These are phyloP conservation scores for Ophiosphaerella narmari DNA, from an alignment of 2,329 filamentous ascomycete genomes.

Conservation along the genomic window DNA sequence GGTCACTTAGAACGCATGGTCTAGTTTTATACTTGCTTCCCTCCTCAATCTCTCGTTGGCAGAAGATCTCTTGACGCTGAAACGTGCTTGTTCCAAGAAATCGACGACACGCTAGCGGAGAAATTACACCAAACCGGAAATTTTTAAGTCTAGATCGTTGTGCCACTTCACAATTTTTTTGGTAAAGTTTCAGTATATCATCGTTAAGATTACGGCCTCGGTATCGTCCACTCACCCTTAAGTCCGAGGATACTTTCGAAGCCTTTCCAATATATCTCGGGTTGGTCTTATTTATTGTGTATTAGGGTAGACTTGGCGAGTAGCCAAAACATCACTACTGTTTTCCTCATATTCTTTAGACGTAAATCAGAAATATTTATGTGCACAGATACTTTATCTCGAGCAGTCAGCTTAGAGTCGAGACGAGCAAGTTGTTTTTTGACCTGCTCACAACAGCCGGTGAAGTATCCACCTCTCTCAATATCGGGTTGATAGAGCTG, in stretches of 20 bases:
- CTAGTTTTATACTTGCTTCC: slow-evolving; percentile 2
- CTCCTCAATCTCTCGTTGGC: slow-evolving; percentile 1
- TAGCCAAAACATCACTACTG: slow-evolving; percentile 6
- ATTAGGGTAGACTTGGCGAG: slow-evolving; percentile 8
- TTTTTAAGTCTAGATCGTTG: neutral
- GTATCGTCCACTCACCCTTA: slow-evolving; percentile 10
- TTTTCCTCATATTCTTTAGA: neutral
- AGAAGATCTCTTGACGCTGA: neutral
- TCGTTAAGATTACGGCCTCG: slow-evolving; percentile 10
- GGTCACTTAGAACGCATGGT: neutral
- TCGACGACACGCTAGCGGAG: neutral
- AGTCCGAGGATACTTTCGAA: slow-evolving; percentile 15
- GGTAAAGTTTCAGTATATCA: slow-evolving; percentile 5
- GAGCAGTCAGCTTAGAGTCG: neutral
- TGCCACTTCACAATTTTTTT: slow-evolving; percentile 4
- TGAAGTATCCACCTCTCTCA: neutral
- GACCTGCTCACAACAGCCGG: neutral
- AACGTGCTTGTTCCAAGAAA: neutral
- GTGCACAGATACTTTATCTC: neutral
- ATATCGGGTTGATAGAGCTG: slow-evolving; percentile 4
- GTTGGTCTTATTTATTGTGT: neutral
- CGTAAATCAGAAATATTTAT: slow-evolving; percentile 6
- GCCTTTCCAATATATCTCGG: slow-evolving; percentile 1
- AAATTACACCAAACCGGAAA: neutral
- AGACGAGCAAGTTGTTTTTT: neutral